Evolutionary conservation across 129 eudicot species (phyloP), one percentile per base, ranked within the genome.

Genomic region (Flaveria ramosissima): DNA sequence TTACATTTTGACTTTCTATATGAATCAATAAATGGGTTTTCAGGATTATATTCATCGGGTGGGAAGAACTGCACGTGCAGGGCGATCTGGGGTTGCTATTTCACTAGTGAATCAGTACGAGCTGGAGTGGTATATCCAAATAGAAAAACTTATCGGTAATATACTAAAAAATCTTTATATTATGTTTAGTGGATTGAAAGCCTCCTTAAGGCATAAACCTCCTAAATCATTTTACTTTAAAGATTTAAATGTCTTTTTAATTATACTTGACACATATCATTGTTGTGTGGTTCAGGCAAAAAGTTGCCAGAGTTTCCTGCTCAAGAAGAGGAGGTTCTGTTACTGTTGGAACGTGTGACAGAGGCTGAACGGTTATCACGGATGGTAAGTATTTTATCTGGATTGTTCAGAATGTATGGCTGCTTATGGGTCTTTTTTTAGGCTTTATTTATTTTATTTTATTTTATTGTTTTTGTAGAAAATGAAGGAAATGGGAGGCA

Each of bases 41-140:
- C 73, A 94, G 96, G 99, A 94, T 82, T 94, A 94, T 67, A 91
- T 94, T 60, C 99, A 94, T 73, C 82, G 99, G 71, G 99, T 94
- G 13, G 99, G 99, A 74, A 89, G 99, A 85, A 94, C 99, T 14
- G 99, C 99, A 72, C 93, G 99, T 64, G 99, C 99, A 19, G 99
- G 99, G 42, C 88, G 97, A 39, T 87, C 97, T 26, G 99, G 99
- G 13, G 88, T 94, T 62, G 97, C 97, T 9, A 86, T 94, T 27
- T 91, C 96, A 7, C 73, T 94, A n/a, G 93, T 91, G 64, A 94
- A 89, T 80, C 99, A 94, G 74, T 94, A 94, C 17, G 99, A 94
- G 88, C 64, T 91, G 76, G 99, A 87, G 82, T 91, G 96, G 97
- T 94, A 88, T 83, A 42, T 89, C 21, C 96, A 89, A 79, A 94